Base-by-base conservation (phyloP, 805 yeast species). In the Wickerhamomyces alni region DNA sequence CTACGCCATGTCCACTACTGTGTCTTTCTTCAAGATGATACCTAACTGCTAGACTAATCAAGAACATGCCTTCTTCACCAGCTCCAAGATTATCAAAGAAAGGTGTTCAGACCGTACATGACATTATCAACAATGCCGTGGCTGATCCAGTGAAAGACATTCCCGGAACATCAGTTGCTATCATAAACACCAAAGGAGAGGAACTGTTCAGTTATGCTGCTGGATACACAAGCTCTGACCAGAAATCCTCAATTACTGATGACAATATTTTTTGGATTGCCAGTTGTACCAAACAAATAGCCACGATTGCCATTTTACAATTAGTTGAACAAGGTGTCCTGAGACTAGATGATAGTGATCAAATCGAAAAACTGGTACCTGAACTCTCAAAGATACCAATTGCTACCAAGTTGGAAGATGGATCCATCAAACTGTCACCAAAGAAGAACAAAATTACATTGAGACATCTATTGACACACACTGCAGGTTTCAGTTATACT, bases 401-500 rank as follows among this genome's bases (percentile, higher is more conserved):
- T 17, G 47, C 54, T 13, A 36, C 48, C 0, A 51, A 47, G 17
- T 40, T 44, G 28, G 56, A 51, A 4, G 61, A 56, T 17, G 56
- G 58, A 11, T 46, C 54, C 2, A 39, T 51, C 10, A 37, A 19
- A 5, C 45, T 59, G 18, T 53, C 35, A 2, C 45, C 52, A 16
- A 54, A 54, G 29, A 61, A 51, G 38, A 52, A 46, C 17, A 47
- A 53, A 28, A 58, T 64, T 39, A 66, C 71, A 8, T 40, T 63
- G 25, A 51, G 63, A 44, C 59, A 54, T 46, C 52, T 66, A 33
- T 37, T 66, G 30, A 47, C 63, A 2, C 70, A 66, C 41, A 65
- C 70, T 6, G 55, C 69, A 9, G 70, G 70, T 2, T 54, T 66
- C n/a, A 57, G 58, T 16, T 66, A 66, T 43, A 38, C 54, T 5